Evolutionary conservation across 140 eudicot species (phyloP), one percentile per base, ranked within the genome.

Genomic region (Flaveria floridana): DNA sequence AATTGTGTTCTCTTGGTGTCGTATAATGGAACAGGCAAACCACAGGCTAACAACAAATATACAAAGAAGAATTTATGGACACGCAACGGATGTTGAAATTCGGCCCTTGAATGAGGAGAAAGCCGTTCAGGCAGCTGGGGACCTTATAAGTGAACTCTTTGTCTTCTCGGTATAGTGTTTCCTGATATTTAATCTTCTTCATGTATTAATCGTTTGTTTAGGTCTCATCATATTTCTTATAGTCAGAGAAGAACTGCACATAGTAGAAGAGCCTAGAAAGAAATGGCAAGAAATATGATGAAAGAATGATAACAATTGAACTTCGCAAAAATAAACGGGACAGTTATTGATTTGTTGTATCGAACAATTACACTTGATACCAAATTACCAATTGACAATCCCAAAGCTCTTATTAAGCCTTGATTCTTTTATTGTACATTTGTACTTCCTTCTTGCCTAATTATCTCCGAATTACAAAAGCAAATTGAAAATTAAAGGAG

Each of bases 101-200:
- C 87, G 97, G 56, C 97, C 97, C 18, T 75, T 91, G 64, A 81
- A 91, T 81, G 97, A 91, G 85, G 97, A 91, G 87, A 91, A 85
- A 84, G 97, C 97, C 70, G 96, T 91, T 82, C 97, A 89, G 80
- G 94, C 91, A 42, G 97, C 97, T 63, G 90, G 80, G 18, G 96
- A 91, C 74, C 94, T 89, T 59, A 67, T 91, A 25, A 91, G 97
- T 39, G 97, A 91, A 82, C 58, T 89, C 61, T 91, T 91, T 71
- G 88, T 91, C 80, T 91, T 91, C 83, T 74, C 90, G 87, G 96
- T 91, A 88, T 18, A 13, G 23, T 55, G 13, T 20, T 26, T 48
- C 28, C 39, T 67, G 57, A 28, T 46, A 79, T n/a, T 5, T 12
- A 41, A 65, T 79, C 47, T 25, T 42, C 48, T 44, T 66, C 70